These are phyloP conservation scores for Geum urbanum DNA, from an alignment of 306 rosid species.

Conservation along the genomic window DNA sequence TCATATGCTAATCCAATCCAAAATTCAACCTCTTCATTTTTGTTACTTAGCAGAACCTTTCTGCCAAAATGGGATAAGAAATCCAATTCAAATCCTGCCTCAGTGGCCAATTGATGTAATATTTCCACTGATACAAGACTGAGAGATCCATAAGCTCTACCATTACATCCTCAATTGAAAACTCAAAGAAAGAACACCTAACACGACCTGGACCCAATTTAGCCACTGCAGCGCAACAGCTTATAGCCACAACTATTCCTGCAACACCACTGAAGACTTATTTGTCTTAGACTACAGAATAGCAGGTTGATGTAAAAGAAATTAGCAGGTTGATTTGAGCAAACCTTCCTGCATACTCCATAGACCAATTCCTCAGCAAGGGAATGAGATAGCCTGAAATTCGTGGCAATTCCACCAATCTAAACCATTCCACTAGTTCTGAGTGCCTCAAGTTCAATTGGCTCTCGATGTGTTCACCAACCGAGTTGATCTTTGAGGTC, in stretches of 20 bases:
- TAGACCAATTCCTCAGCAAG: constrained; percentile 58
- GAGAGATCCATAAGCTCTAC: constrained; percentile 61
- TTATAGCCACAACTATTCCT: constrained; percentile 64
- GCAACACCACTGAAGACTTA: constrained; percentile 65
- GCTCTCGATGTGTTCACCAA: constrained; percentile 42
- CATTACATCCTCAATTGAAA: constrained; percentile 37
- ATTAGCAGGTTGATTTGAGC: constrained; percentile 29
- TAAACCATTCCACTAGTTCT: constrained; percentile 56
- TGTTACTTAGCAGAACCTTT: constrained; percentile 48
- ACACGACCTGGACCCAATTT: constrained; percentile 38
- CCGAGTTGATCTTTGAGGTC: constrained; percentile 37
- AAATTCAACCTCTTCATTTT: constrained; percentile 59
- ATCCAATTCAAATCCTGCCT: constrained; percentile 59
- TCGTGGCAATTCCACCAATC: constrained; percentile 40
- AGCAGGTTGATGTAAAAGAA: constrained; percentile 18
- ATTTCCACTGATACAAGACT: constrained; percentile 53
- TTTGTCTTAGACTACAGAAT: constrained; percentile 38
- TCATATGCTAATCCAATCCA: constrained; percentile 67
- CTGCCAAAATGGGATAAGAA: constrained; percentile 58
- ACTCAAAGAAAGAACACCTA: constrained; percentile 23
- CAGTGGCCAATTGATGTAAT: constrained; percentile 51
- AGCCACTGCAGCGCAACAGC: constrained; percentile 64
- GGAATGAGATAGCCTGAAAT: constrained; percentile 52
- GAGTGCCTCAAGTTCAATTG: constrained; percentile 41
- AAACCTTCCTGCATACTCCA: constrained; percentile 80